Evolutionary conservation across 1,284 basidiomycete genomes (phyloP).

Genomic region (Acaromyces ingoldii): DNA sequence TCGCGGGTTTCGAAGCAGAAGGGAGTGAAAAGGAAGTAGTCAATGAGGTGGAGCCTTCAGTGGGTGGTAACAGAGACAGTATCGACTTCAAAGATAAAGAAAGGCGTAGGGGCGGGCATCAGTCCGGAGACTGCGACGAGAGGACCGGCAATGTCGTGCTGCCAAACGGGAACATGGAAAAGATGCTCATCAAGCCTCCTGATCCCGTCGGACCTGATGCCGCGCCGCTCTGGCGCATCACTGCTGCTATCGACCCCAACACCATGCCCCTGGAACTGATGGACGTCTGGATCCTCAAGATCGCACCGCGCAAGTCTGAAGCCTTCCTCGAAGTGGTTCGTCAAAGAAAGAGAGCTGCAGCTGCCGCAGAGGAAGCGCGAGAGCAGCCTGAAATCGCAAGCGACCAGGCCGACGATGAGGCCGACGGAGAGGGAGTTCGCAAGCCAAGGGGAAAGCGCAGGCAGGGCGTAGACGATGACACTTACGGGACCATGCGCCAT

Average conservation of each 20-base stretch:
- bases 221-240: constrained; percentile 43
- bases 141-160: not conserved
- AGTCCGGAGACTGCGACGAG: not conserved
- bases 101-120: not conserved
- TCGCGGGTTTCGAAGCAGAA: not conserved
- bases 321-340: constrained; percentile 1
- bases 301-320: constrained; percentile 53
- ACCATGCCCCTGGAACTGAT: constrained; percentile 55
- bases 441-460: not conserved
- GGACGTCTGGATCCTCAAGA: constrained; percentile 76
- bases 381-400: not conserved
- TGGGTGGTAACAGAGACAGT: not conserved
- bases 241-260: constrained; percentile 49
- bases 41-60: not conserved
- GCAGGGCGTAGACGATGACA: not conserved
- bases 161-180: not conserved
- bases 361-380: not conserved
- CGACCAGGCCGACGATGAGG: not conserved
- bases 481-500: not conserved
- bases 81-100: not conserved
- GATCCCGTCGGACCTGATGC: constrained; percentile 3
- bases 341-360: not conserved
- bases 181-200: not conserved
- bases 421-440: not conserved
- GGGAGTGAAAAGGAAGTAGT: not conserved